Evolutionary conservation across 441 rosid genomes (phyloP).

Genomic region (Mallotus japonicus): DNA sequence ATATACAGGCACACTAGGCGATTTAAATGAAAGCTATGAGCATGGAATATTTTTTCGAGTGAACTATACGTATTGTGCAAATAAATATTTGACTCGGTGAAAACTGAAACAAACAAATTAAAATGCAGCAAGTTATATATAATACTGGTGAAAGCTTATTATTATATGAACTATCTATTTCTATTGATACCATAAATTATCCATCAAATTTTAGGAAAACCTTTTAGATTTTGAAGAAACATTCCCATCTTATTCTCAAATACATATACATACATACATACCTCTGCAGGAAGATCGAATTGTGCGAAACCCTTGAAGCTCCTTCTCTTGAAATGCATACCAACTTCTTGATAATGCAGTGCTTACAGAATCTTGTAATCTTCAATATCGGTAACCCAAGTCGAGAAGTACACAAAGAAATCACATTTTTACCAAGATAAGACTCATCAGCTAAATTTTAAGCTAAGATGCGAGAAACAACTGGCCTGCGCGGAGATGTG

Average conservation of each 20-base stretch:
- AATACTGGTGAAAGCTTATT: background rate
- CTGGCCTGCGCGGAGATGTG: background rate
- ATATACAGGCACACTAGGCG: background rate
- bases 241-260: background rate
- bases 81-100: no score
- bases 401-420: background rate
- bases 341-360: background rate
- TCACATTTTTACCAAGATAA: background rate
- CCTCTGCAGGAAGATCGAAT: slow-evolving; percentile 1
- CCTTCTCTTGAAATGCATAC: background rate
- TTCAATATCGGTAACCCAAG: background rate
- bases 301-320: background rate
- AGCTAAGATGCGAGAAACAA: background rate
- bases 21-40: background rate
- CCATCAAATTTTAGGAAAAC: background rate
- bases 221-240: background rate
- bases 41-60: background rate
- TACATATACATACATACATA: slow-evolving; percentile 7
- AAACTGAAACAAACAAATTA: background rate
- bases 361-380: background rate
- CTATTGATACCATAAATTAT: no score
- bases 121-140: background rate
- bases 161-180: no score
- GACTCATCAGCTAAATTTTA: background rate
- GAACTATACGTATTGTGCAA: no score